Evolutionary conservation across 1,284 basidiomycete species (phyloP), one percentile per base, ranked within the genome.

Genomic region (Boletellus deceptivus): DNA sequence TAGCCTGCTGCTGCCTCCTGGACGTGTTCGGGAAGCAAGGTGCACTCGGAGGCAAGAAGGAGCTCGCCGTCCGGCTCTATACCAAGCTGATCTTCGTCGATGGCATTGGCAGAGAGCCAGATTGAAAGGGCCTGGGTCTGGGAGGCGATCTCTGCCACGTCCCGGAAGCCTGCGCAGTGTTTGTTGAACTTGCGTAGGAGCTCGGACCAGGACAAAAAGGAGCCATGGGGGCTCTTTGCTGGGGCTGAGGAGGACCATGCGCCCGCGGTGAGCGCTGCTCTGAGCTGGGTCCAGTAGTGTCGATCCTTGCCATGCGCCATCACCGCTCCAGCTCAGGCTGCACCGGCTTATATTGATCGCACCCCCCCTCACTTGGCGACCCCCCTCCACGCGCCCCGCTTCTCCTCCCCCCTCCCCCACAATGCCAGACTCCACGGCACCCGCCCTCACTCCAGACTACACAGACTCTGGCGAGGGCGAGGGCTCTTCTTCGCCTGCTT

Each of bases 161-260:
- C 82, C 51, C 64, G 59, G 56, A 74, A 80, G 0, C 82, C 81
- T 20, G 65, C 74, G 51, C 86, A 89, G 62, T 95, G 92, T 62
- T 94, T 95, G 61, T 88, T 86, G 76, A 92, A 93, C 68, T 96
- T 95, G 58, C 91, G 78, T 24, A 93, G 71, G 16, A 93, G 78
- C 60, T 93, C 89, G 3, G 79, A 75, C 93, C 92, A 95, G 11
- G 82, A 75, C 27, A 95, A 67, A 8, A 69, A 61, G 0, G 65
- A 58, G 16, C 80, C 85, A 43, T 83, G 83, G 11, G 78, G 79
- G 0, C 81, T 75, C 55, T 79, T 85, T 3, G 83, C 89, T 0
- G 90, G 88, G 27, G 66, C 63, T 1, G 68, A 54, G 1, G 81
- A 71, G 10, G 79, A 70, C 89, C 89, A 91, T 55, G 79, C 72